Base-by-base conservation (phyloP, 148 eudicot species). In the Camellia japonica region DNA sequence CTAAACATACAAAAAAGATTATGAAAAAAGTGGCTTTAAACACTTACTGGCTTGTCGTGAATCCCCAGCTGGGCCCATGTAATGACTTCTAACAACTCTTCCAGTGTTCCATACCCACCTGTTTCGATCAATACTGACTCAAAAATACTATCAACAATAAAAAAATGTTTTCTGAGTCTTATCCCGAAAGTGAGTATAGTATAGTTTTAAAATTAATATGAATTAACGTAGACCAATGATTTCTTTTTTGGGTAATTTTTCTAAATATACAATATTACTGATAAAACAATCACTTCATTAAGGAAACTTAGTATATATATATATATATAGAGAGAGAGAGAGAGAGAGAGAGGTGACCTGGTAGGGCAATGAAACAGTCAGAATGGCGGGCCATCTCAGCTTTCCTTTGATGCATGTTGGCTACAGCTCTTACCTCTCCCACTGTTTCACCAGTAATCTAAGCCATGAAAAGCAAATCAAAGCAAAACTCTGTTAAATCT, bases 61-160 rank as follows among this genome's bases (percentile, higher is more conserved):
- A 92, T 92, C 7, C 97, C 97, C 7, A 92, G 86, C 68, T 92
- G 97, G 78, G 94, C 92, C 97, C 94, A 90, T 3, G 97, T 83
- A 10, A 90, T 90, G 18, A 92, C 91, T 78, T 92, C 97, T 11
- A 92, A 74, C 62, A 92, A 76, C 83, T 92, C 97, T 58, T 92
- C 97, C 75, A 92, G 56, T 19, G 94, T 92, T 73, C 97, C 94
- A 83, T 92, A 92, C 47, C 97, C 97, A 83, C 96, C 96, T 92
- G 86, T 44, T 19, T 30, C 1, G 23, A 58, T 14, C 67, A 59
- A 20, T 10, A 23, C 3, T 7, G 23, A 23, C 64, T 30, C 38
- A 30, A 30, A 30, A 30, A 60, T 15, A 60, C 6, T 60, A 6
- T 55, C 12, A 55, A 8, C 11, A 55, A 8, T 55, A 55, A 30